These are phyloP conservation scores for Lindgomyces ingoldianus DNA, from an alignment of 495 filamentous ascomycete species.

Conservation along the genomic window DNA sequence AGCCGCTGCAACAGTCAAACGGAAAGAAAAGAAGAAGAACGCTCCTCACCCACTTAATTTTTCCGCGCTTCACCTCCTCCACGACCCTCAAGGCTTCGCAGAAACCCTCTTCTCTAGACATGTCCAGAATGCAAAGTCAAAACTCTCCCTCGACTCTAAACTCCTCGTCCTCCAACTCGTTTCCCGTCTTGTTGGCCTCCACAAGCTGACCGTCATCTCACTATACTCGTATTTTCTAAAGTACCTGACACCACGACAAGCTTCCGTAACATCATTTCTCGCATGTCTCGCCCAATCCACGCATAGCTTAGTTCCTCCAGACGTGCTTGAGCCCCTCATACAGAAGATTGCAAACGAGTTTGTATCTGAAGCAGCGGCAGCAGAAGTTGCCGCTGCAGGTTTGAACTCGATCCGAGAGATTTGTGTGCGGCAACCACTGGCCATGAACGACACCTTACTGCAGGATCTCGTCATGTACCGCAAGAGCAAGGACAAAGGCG, in stretches of 20 bases:
- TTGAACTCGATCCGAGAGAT: conserved; percentile 95
- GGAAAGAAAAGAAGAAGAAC: conserved; percentile 82
- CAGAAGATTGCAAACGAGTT: conserved; percentile 98
- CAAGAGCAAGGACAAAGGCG: conserved; percentile 96
- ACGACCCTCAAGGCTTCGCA: conserved; percentile 94
- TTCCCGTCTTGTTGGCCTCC: conserved; percentile 85
- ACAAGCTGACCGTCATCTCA: conserved; percentile 82
- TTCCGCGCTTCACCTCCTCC: conserved; percentile 92
- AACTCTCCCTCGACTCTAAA: conserved; percentile 87
- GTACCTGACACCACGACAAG: conserved; percentile 82
- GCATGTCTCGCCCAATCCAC: conserved; percentile 89
- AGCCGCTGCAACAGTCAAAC: conserved; percentile 74
- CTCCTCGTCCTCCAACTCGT: conserved; percentile 84
- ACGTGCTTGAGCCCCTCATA: conserved; percentile 86
- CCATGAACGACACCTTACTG: conserved; percentile 92
- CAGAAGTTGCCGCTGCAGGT: conserved; percentile 88
- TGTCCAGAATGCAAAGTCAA: conserved; percentile 80
- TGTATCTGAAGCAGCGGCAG: conserved; percentile 88
- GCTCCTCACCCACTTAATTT: conserved; percentile 89
- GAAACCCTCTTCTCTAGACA: conserved; percentile 90
- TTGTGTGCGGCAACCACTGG: conserved; percentile 85
- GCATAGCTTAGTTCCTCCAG: conserved; percentile 88
- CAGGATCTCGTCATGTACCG: conserved; percentile 96
- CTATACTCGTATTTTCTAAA: conserved; percentile 88
- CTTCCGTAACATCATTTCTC: conserved; percentile 90